Evolutionary conservation across 2,329 filamentous ascomycete genomes (phyloP), one percentile per base, ranked within the genome.

Genomic region (Microascus cirrosus): DNA sequence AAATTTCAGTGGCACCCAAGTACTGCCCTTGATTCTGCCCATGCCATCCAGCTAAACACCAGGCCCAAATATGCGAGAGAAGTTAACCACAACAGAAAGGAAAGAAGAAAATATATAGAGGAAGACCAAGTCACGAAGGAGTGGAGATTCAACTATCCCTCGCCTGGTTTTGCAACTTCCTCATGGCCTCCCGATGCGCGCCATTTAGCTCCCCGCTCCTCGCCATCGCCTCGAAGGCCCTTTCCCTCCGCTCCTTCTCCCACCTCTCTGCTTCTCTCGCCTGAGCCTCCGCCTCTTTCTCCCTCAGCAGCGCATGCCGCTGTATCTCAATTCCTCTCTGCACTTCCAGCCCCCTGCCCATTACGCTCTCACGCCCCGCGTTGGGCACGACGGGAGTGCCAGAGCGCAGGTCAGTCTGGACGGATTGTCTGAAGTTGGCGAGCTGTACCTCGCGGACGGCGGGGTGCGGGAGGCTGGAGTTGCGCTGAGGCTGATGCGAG

Each of bases 181-280:
- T 79, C 81, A 96, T 80, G 1, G 87, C 89, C 62, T 92, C 86
- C 22, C 87, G 80, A 69, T 96, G 92, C 24, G 85, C 79, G 53
- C 89, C 86, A 56, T 88, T 76, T 75, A 95, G 81, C 62, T 87
- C 83, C 0, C 86, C 85, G 18, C 82, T 84, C 57, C 89, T 79
- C 87, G 95, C 94, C 62, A 83, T 79, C 68, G 86, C 83, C 62
- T 90, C 87, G 64, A 90, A 84, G 42, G 78, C 78, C 55, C 80
- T 80, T 15, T 89, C 83, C 6, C 77, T 75, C 57, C 80, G 75
- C 61, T 83, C 78, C 62, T 79, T 80, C 54, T 80, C 81, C 50
- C 76, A 72, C 58, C 78, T 76, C 63, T 84, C 80, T 65, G 79
- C 74, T 67, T 86, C 81, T 56, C 78, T 77, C 56, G 78, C 77